Evolutionary conservation across 805 yeast genomes (phyloP).

Genomic region (Torulaspora quercuum): DNA sequence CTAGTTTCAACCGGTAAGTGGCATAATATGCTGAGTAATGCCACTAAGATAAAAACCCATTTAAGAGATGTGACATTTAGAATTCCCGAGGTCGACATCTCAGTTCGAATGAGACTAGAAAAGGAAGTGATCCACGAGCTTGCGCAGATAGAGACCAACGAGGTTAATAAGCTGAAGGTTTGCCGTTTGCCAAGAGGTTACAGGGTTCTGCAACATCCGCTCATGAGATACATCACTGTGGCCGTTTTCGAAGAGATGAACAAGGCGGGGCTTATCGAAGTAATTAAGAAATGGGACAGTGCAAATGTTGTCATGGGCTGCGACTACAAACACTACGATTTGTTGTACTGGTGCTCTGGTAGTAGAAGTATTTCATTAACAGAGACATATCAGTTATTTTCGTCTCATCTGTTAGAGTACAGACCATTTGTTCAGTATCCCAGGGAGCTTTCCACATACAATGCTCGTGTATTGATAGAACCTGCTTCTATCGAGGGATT

Average conservation of each 20-base stretch:
- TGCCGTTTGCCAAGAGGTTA: constrained; percentile 23
- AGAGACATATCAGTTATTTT: constrained; percentile 43
- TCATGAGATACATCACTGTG: constrained; percentile 25
- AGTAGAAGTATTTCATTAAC: constrained; percentile 42
- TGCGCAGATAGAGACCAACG: constrained; percentile 11
- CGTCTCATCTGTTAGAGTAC: constrained; percentile 57
- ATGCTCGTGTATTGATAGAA: constrained; percentile 40
- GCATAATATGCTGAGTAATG: constrained; percentile 54
- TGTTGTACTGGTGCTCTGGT: constrained; percentile 66
- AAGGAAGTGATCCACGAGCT: constrained; percentile 13
- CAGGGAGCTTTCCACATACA: constrained; percentile 23
- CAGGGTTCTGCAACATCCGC: constrained; percentile 23
- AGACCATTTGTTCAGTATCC: constrained; percentile 47
- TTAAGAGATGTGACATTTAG: constrained; percentile 44
- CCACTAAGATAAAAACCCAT: constrained; percentile 45
- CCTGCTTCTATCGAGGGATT: constrained; percentile 85
- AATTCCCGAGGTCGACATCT: constrained; percentile 41
- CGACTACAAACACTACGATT: constrained; percentile 66
- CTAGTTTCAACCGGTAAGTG: constrained; percentile 56
- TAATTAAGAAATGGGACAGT: constrained; percentile 30
- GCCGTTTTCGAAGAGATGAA: constrained; percentile 37
- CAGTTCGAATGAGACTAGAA: constrained; percentile 29
- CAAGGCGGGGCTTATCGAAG: constrained; percentile 23
- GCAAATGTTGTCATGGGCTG: constrained; percentile 43
- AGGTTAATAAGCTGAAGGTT: constrained; percentile 16